Conservation (phyloP, 2,329 filamentous ascomycete species). For the Ascochyta fabae region DNA sequence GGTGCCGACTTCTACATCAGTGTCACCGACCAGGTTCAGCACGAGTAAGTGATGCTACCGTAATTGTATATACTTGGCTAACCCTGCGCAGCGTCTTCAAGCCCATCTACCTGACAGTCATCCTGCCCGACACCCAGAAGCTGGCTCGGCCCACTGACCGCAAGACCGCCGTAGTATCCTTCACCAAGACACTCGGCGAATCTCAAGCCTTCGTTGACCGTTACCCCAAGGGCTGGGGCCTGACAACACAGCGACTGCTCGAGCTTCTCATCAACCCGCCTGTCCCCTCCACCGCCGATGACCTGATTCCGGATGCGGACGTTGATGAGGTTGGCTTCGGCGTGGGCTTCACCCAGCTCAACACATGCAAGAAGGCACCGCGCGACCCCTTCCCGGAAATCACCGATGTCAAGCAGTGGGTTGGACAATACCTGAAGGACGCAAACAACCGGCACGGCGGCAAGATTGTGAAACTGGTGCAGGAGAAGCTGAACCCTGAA, state of each 20-base stretch:
- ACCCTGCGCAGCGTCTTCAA: conserved; percentile 69
- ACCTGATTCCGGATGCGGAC: conserved; percentile 83
- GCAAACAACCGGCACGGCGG: conserved; percentile 78
- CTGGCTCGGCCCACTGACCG: conserved; percentile 86
- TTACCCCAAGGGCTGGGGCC: conserved; percentile 77
- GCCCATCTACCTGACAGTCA: conserved; percentile 83
- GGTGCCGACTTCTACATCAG: conserved; percentile 92
- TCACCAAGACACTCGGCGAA: conserved; percentile 90
- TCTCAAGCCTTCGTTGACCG: conserved; percentile 81
- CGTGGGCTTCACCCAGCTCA: conserved; percentile 90
- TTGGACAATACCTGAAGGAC: conserved; percentile 77
- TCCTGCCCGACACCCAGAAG: conserved; percentile 88
- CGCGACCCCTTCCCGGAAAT: conserved; percentile 88
- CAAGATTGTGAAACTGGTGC: conserved; percentile 72
- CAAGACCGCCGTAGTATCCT: conserved; percentile 90
- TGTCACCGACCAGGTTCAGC: conserved; percentile 81
- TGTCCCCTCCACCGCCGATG: conserved; percentile 69
- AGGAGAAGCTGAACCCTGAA: conserved; percentile 66
- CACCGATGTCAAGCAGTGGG: conserved; percentile 79
- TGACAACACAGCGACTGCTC: conserved; percentile 87
- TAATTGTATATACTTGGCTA: conserved; percentile 16
- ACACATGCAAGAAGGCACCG: conserved; percentile 79
- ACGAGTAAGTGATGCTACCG: conserved; percentile 55
- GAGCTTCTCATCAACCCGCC: conserved; percentile 90
- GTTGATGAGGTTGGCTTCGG: conserved; percentile 96